These are phyloP conservation scores for Bidens hawaiensis DNA, from an alignment of 140 eudicot genomes.

Conservation along the genomic window DNA sequence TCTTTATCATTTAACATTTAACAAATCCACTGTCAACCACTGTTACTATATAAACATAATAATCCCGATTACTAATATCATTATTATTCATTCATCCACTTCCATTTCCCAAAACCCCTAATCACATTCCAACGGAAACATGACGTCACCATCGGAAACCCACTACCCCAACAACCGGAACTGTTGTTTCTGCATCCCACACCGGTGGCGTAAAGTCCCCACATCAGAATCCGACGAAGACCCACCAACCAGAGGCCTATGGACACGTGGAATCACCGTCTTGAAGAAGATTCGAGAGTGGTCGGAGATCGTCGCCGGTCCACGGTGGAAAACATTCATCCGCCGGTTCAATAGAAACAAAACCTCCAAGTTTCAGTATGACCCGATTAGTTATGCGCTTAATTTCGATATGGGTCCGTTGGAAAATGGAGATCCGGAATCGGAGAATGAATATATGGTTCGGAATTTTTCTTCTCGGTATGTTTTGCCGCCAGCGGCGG, in stretches of 20 bases:
- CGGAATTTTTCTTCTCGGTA: slow-evolving; percentile 70
- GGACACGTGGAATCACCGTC: slow-evolving; percentile 53
- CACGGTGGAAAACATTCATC: slow-evolving; percentile 79
- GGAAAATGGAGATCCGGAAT: slow-evolving; percentile 40
- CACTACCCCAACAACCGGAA: slow-evolving; percentile 21
- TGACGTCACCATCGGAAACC: slow-evolving; percentile 2
- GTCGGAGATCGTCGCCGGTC: slow-evolving; percentile 91
- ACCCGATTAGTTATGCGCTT: slow-evolving; percentile 65
- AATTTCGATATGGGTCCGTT: slow-evolving; percentile 71
- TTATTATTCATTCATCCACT: too few relatives aligned
- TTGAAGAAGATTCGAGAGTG: slow-evolving; percentile 69
- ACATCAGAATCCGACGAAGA: slow-evolving; percentile 16
- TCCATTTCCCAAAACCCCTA: not conserved
- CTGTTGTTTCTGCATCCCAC: slow-evolving; percentile 42
- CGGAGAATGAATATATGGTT: slow-evolving; percentile 40
- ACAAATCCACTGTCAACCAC: too few relatives aligned
- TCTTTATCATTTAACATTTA: too few relatives aligned
- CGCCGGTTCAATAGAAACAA: slow-evolving; percentile 58
- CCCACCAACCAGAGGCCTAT: slow-evolving; percentile 13
- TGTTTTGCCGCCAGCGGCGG: slow-evolving; percentile 28
- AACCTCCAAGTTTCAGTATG: slow-evolving; percentile 55
- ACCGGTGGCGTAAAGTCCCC: slow-evolving; percentile 35
- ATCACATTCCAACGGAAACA: not conserved
- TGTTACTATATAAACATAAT: too few relatives aligned
- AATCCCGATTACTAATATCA: too few relatives aligned